phyloP scores from a whole-genome alignment of 169 alveolate genomes.

The Plasmodium cynomolgi region DNA sequence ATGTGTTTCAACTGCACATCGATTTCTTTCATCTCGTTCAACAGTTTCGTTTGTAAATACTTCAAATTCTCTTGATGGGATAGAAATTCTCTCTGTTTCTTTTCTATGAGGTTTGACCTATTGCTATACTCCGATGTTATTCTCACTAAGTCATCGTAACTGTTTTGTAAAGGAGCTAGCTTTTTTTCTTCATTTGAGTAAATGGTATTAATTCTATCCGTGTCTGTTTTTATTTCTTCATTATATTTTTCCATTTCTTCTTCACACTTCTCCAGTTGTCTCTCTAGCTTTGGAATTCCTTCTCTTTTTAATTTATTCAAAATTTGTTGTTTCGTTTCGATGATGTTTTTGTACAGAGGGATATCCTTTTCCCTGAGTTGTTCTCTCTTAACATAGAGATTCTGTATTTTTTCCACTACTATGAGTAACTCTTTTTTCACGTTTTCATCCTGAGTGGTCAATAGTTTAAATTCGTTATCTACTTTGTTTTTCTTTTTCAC shows the following conservation, averaged over 20 bases:
- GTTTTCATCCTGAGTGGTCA: slow-evolving; percentile 85
- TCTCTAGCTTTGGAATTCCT: slow-evolving; percentile 76
- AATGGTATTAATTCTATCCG: slow-evolving; percentile 66
- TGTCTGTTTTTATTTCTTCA: slow-evolving; percentile 77
- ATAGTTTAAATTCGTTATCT: slow-evolving; percentile 81
- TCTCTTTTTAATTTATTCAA: slow-evolving; percentile 75
- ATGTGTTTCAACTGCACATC: slow-evolving; percentile 34
- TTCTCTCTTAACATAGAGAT: slow-evolving; percentile 74
- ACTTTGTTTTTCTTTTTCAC: slow-evolving; percentile 76
- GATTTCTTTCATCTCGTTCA: slow-evolving; percentile 64
- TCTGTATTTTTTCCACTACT: slow-evolving; percentile 83
- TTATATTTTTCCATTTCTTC: slow-evolving; percentile 77
- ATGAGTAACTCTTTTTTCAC: slow-evolving; percentile 81
- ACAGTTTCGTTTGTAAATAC: slow-evolving; percentile 42
- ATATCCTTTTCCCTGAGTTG: slow-evolving; percentile 76
- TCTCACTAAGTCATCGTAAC: slow-evolving; percentile 74
- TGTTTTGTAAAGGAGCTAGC: slow-evolving; percentile 83
- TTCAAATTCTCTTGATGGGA: slow-evolving; percentile 26
- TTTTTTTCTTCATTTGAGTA: slow-evolving; percentile 76
- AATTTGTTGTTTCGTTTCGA: slow-evolving; percentile 75
- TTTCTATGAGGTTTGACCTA: slow-evolving; percentile 75
- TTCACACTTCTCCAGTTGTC: slow-evolving; percentile 81
- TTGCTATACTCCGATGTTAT: slow-evolving; percentile 74
- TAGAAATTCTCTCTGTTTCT: slow-evolving; percentile 43
- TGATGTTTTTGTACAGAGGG: slow-evolving; percentile 73